phyloP scores from a whole-genome alignment of 257 asterid species.

The Plectranthus barbatus region DNA sequence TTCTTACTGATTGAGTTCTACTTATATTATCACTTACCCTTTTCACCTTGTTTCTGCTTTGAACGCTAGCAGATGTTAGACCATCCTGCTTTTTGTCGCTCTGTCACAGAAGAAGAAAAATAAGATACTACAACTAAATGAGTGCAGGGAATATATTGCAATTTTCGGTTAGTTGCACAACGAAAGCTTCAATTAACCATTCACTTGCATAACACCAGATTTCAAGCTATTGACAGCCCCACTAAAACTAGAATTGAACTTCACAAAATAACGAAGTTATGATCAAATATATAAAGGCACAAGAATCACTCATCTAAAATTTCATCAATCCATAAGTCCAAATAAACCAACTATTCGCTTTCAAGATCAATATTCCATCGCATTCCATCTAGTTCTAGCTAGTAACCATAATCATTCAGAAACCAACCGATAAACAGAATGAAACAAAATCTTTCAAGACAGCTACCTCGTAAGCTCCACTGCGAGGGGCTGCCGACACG shows the following conservation, averaged over 20 bases:
- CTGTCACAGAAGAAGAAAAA: constrained; percentile 25
- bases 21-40: constrained; percentile 23
- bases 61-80: constrained; percentile 7
- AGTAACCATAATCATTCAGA: not conserved
- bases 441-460: not conserved
- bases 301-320: not conserved
- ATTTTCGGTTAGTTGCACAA: not conserved
- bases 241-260: not conserved
- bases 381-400: not conserved
- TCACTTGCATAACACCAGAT: not conserved
- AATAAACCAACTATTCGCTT: not conserved
- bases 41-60: constrained; percentile 25
- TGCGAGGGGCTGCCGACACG: constrained; percentile 34
- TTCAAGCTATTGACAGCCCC: not conserved
- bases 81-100: constrained; percentile 36
- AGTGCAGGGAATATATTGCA: not conserved
- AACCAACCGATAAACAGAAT: not conserved
- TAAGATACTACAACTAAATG: not conserved
- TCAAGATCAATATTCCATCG: constrained; percentile 2
- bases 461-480: constrained; percentile 44
- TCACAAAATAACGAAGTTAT: not conserved
- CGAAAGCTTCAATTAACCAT: not conserved
- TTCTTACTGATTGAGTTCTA: constrained; percentile 28
- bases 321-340: not conserved
- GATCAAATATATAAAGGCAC: not conserved